Percentiles rank a stretch among this genome's conserved stretches.
Evolutionary conservation across 2,329 filamentous ascomycete genomes (phyloP).

Genomic region (Fusarium globosum): DNA sequence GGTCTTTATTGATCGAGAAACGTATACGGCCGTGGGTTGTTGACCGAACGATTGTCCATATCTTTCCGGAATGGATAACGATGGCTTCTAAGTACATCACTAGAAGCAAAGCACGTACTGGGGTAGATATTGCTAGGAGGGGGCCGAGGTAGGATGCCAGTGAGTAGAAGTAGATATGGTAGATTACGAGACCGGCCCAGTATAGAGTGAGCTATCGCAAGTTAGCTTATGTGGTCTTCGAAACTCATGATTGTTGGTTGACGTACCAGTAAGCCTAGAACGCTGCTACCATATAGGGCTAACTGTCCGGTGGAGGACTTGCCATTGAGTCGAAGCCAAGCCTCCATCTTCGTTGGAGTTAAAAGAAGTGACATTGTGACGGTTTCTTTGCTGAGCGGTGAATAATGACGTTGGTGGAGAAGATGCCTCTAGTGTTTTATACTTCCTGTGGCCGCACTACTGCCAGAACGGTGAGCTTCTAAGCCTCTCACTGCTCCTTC

Average conservation of each 20-base stretch:
- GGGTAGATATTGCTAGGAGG: not conserved
- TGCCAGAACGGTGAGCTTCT: not conserved
- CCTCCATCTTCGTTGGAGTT: not conserved
- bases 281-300: not conserved
- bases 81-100: not conserved
- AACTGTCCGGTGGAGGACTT: not conserved
- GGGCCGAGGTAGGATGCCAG: accelerated
- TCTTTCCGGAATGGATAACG: not conserved
- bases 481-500: not conserved
- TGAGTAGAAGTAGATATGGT: not conserved
- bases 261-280: not conserved
- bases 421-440: not conserved
- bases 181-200: not conserved
- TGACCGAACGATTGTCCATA: not conserved
- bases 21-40: not conserved
- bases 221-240: not conserved
- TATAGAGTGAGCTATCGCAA: not conserved
- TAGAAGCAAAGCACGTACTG: not conserved
- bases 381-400: too few relatives aligned
- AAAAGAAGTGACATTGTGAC: not conserved
- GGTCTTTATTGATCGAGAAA: not conserved
- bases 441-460: not conserved
- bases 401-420: not conserved
- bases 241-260: too few relatives aligned
- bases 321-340: not conserved